phyloP scores from a whole-genome alignment of 2,329 filamentous ascomycete species.

The Venturia pyrina region DNA sequence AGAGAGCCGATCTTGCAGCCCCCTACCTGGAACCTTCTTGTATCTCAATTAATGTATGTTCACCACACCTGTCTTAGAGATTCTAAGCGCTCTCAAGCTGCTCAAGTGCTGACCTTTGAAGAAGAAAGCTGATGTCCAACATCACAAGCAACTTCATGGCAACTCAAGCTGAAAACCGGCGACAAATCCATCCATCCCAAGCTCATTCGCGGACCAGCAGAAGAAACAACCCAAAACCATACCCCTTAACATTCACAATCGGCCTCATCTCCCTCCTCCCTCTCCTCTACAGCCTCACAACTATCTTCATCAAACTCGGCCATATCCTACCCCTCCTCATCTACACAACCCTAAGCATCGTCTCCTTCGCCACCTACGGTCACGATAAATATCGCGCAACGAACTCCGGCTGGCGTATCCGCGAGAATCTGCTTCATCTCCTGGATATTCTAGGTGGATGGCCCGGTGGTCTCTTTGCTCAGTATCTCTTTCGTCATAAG shows the following conservation, averaged over 20 bases:
- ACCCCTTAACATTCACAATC: background rate
- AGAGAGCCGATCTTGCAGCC: background rate
- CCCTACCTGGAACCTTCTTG: background rate
- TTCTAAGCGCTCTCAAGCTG: too few relatives aligned
- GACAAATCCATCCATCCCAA: background rate
- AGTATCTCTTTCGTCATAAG: slow-evolving; percentile 8
- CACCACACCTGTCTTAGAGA: too few relatives aligned
- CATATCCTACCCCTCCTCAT: background rate
- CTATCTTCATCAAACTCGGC: background rate
- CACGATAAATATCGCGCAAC: slow-evolving; percentile 8
- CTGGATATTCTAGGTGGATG: slow-evolving; percentile 7
- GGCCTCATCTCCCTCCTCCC: background rate
- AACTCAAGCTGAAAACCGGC: background rate
- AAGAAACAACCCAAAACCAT: background rate
- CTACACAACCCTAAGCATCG: slow-evolving; percentile 1
- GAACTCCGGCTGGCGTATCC: background rate
- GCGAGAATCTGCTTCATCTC: slow-evolving; percentile 6
- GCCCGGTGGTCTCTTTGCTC: slow-evolving; percentile 5
- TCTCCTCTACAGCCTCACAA: background rate
- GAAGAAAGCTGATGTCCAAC: too few relatives aligned
- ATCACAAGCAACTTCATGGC: background rate
- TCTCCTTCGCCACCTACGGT: slow-evolving; percentile 7
- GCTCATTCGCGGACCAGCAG: background rate
- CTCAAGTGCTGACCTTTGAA: too few relatives aligned
- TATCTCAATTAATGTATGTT: background rate